phyloP scores from a whole-genome alignment of 257 asterid genomes.

The Petunia secreta region DNA sequence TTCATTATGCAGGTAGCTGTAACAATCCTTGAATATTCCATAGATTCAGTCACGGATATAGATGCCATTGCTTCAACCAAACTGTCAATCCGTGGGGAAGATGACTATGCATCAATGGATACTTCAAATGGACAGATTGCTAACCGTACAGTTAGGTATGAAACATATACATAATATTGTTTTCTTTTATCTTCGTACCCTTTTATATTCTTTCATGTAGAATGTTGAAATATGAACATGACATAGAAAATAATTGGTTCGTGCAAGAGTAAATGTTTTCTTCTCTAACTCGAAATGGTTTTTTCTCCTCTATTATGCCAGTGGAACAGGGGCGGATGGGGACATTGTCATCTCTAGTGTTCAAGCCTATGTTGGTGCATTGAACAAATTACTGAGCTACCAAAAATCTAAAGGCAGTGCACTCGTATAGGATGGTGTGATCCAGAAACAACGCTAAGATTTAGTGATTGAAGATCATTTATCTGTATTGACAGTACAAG shows the following conservation, averaged over 20 bases:
- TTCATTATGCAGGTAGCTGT: slow-evolving; percentile 26
- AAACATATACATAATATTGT: not conserved
- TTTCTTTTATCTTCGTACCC: not conserved
- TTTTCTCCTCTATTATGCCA: slow-evolving; percentile 25
- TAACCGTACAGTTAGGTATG: slow-evolving; percentile 74
- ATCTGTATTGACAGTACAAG: too few species aligned
- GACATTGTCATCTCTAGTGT: slow-evolving; percentile 86
- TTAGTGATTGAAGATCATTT: too few species aligned
- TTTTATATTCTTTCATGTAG: not conserved
- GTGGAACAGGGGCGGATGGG: slow-evolving; percentile 85
- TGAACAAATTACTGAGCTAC: slow-evolving; percentile 76
- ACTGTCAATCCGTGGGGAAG: slow-evolving; percentile 61
- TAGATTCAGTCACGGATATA: slow-evolving; percentile 74
- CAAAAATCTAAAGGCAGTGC: slow-evolving; percentile 24
- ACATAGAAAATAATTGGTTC: too few species aligned
- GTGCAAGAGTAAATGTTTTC: too few species aligned
- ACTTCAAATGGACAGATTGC: slow-evolving; percentile 59
- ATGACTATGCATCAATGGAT: slow-evolving; percentile 51
- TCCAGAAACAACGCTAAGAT: too few species aligned
- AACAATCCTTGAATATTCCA: slow-evolving; percentile 55
- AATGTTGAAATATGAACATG: too few species aligned
- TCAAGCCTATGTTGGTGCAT: slow-evolving; percentile 83
- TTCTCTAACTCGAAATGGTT: too few species aligned
- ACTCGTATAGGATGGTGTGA: not conserved
- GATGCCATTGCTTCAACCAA: slow-evolving; percentile 87